Conservation (phyloP, 208 protist species). For the Vickermania spadyakhi region DNA sequence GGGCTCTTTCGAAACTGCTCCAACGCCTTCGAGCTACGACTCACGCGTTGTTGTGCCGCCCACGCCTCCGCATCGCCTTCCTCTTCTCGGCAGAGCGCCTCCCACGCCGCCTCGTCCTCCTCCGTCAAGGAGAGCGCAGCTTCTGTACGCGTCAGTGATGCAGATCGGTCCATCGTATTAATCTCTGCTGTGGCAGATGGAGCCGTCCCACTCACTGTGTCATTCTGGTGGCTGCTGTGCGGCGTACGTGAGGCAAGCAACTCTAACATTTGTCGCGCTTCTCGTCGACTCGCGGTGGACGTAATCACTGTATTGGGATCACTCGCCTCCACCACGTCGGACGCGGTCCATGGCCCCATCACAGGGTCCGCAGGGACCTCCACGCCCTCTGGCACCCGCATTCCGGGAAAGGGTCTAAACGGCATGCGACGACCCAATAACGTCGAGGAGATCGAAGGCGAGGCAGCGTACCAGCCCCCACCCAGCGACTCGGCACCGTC, state of each 20-base stretch:
- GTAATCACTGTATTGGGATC: background rate
- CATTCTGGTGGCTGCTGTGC: no score
- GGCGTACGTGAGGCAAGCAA: no score
- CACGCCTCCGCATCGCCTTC: background rate
- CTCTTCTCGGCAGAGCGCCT: slow-evolving; percentile 5
- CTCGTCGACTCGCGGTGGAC: background rate
- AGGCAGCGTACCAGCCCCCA: slow-evolving; percentile 14
- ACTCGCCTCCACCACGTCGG: slow-evolving; percentile 8
- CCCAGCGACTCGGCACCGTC: slow-evolving; percentile 45
- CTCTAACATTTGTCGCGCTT: no score
- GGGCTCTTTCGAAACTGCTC: background rate
- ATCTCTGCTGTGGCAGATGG: no score
- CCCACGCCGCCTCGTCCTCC: background rate
- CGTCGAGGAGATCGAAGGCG: slow-evolving; percentile 22
- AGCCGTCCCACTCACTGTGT: no score
- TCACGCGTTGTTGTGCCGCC: slow-evolving; percentile 6
- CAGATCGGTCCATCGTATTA: no score
- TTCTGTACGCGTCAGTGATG: no score
- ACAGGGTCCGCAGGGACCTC: slow-evolving; percentile 26
- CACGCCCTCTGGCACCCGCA: slow-evolving; percentile 45
- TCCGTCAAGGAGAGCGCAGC: no score
- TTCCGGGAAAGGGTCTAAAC: slow-evolving; percentile 62
- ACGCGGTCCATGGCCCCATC: slow-evolving; percentile 19
- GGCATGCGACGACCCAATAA: slow-evolving; percentile 64
- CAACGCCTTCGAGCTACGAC: background rate